Conservation (phyloP, 192 early-diverging fungal species). For the Coemansia sp. region DNA sequence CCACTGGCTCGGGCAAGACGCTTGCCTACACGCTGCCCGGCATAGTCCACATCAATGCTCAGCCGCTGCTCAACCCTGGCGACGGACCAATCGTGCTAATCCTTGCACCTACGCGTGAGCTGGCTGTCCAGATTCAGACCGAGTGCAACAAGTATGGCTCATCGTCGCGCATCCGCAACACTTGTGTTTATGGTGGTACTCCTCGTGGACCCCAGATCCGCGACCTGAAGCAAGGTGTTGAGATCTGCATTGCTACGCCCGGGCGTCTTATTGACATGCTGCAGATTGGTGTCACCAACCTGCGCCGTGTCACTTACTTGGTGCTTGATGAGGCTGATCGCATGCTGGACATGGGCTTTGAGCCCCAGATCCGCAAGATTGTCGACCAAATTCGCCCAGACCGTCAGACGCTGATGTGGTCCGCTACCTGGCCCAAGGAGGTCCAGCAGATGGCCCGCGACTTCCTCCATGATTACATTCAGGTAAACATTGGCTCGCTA, state of each 20-base stretch:
- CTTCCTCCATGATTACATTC: constrained; percentile 91
- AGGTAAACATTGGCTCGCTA: constrained; percentile 94
- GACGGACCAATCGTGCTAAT: constrained; percentile 98
- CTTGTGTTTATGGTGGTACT: constrained; percentile 95
- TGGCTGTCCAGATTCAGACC: constrained; percentile 95
- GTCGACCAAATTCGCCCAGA: constrained; percentile 97
- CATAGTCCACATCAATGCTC: constrained; percentile 98
- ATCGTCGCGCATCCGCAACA: constrained; percentile 88
- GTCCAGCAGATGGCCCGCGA: constrained; percentile 90
- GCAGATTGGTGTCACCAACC: constrained; percentile 82
- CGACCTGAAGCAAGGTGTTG: constrained; percentile 81
- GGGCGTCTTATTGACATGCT: constrained; percentile 98
- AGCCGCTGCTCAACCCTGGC: constrained; percentile 85
- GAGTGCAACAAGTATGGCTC: constrained; percentile 93
- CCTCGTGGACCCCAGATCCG: constrained; percentile 88
- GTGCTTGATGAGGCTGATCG: constrained; percentile 99
- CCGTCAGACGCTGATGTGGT: constrained; percentile 99
- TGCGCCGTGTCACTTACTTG: constrained; percentile 93
- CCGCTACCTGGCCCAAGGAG: constrained; percentile 98
- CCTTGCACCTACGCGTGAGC: constrained; percentile 94
- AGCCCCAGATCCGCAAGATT: constrained; percentile 97
- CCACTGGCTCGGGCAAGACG: constrained; percentile 93
- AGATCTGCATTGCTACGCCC: constrained; percentile 97
- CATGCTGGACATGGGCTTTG: constrained; percentile 99
- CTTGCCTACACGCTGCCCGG: constrained; percentile 93